Evolutionary conservation across 1,284 basidiomycete species (phyloP).

Genomic region (Coniferiporia weirii): DNA sequence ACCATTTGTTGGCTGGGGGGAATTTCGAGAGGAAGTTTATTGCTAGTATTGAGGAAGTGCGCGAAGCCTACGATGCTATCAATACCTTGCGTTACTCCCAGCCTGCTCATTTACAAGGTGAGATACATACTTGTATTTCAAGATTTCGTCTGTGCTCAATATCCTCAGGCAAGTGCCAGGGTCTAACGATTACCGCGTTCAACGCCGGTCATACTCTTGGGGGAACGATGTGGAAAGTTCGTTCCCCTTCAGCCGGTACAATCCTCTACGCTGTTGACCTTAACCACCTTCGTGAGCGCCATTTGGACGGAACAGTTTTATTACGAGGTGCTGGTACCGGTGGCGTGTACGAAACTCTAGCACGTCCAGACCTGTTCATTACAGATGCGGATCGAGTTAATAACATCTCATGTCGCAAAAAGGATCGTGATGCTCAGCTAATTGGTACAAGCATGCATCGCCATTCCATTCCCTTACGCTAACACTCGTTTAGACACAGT

Average conservation of each 20-base stretch:
- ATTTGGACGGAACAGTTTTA: constrained; percentile 91
- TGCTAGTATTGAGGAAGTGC: constrained; percentile 80
- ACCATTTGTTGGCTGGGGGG: neutral
- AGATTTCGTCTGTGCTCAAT: constrained; percentile 5
- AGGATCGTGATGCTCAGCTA: constrained; percentile 87
- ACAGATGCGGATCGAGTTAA: constrained; percentile 86
- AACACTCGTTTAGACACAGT: constrained; percentile 59
- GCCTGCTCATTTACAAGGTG: constrained; percentile 91
- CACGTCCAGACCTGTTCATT: constrained; percentile 88
- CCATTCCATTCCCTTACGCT: constrained; percentile 8
- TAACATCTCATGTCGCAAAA: constrained; percentile 80
- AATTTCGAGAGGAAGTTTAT: constrained; percentile 52
- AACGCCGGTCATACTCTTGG: constrained; percentile 95
- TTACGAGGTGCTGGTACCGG: constrained; percentile 59
- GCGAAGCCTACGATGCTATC: constrained; percentile 90
- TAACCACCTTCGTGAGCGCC: constrained; percentile 96
- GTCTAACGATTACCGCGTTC: constrained; percentile 93
- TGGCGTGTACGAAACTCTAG: constrained; percentile 82
- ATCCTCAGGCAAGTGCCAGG: constrained; percentile 75
- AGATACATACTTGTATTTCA: constrained; percentile 23
- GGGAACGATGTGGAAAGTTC: constrained; percentile 97
- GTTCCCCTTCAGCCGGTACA: constrained; percentile 93
- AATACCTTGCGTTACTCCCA: constrained; percentile 94
- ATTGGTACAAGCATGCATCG: constrained; percentile 52
- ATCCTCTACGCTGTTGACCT: constrained; percentile 94